Evolutionary conservation across 2,329 filamentous ascomycete genomes (phyloP), one percentile per base, ranked within the genome.

Genomic region (Parasarocladium wereldwijsianum): DNA sequence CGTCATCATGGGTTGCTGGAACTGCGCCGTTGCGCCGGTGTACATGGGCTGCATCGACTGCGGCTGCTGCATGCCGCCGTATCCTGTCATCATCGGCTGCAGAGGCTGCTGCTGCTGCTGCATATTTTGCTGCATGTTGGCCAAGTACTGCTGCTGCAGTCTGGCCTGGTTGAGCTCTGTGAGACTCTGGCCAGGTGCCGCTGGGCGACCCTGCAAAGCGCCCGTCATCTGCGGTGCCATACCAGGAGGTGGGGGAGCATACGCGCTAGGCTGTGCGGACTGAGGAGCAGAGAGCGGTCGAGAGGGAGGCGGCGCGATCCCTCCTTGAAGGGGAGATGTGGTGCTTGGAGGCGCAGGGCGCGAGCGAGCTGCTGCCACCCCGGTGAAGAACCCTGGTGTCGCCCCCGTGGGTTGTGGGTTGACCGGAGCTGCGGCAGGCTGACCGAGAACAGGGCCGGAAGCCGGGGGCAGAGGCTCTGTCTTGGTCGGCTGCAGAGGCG

Each of bases 151-250:
- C 42, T 74, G 71, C 47, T 78, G 76, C 38, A 76, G 51, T 28
- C 73, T 67, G 37, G 69, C 65, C 45, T 81, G 76, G 34, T 58
- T 71, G 25, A 90, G 58, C 26, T 87, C 82, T 42, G 74, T 67
- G 41, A 92, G 50, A 49, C 76, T 87, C 51, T 87, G 81, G 9
- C 84, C 82, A 3, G 71, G 68, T 17, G 77, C 70, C 17, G 80
- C 77, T 33, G 82, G 61, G 38, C 73, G 73, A 8, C 58, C 58
- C 44, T 72, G 70, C 32, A 69, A 34, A 13, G 44, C 63, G 7
- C 87, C 85, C 5, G 90, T 94, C 52, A 86, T 70, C 48, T 94
- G 87, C 31, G 84, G 75, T 48, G 86, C 77, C 40, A 94, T 55
- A 11, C 82, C 75, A 29, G 82, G 73, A 12, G 78, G 70, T 6